Evolutionary conservation across 2,329 filamentous ascomycete genomes (phyloP), one percentile per base, ranked within the genome.

Genomic region (Remersonia thermophila): DNA sequence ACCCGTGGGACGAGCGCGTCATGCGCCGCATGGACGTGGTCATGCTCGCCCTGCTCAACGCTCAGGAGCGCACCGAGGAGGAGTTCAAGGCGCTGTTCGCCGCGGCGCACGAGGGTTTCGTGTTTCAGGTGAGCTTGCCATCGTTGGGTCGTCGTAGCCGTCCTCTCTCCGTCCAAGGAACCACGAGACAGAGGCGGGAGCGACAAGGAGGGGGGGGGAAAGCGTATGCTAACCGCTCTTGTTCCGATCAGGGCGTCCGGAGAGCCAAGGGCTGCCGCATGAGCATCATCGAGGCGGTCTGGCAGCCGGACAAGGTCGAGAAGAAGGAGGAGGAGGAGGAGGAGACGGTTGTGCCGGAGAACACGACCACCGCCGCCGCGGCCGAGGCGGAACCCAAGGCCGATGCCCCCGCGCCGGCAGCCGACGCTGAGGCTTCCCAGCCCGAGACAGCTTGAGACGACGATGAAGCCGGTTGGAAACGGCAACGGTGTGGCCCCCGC

Each of bases 31-130:
- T 65, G 57, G 62, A 65, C 40, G 44, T 63, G 29, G 53, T 63
- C 26, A 65, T 66, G 62, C 45, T 66, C 33, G 51, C 55, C 7
- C 41, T 63, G 32, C 49, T 63, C 26, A 66, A 66, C 45, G 56
- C 61, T 7, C 55, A 60, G 46, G 64, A 66, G 52, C 52, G 66
- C 3, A 59, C 57, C 20, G 55, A 59, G 32, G 52, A 45, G 3
- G 63, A 69, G 42, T 69, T 66, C 47, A 45, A 47, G 35, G 51
- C 49, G 13, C 35, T 70, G 27, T 67, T 69, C 43, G 44, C 44
- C 26, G 44, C 47, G 26, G 62, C 57, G 1, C 56, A 61, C 42
- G 35, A 45, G 14, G 44, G 60, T 0, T 66, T 65, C 33, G 51
- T 52, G 14, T 60, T 58, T 44, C 51, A 55, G 43, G 53, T 56